Conservation (phyloP, 352 stramenopile species). For the Pseudoperonospora humuli region DNA sequence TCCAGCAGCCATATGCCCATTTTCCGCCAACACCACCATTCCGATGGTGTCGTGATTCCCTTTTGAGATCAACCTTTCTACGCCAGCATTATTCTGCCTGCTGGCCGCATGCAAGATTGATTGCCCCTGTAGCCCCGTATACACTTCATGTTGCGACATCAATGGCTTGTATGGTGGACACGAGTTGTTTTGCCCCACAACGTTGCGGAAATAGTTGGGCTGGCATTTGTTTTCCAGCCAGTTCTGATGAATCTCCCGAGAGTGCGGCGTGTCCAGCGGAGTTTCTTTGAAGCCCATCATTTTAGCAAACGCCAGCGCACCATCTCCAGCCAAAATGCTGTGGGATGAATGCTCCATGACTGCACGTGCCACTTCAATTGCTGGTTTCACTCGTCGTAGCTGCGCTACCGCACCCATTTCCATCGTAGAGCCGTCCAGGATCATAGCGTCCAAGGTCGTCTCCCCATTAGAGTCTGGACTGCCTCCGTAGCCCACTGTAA, state of each 20-base stretch:
- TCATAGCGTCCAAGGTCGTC: constrained; percentile 89
- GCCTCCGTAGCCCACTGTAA: constrained; percentile 83
- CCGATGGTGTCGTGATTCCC: constrained; percentile 89
- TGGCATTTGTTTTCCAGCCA: constrained; percentile 72
- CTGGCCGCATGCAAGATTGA: constrained; percentile 11
- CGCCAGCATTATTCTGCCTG: constrained; percentile 11
- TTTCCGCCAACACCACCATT: constrained; percentile 65
- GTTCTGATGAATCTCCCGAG: constrained; percentile 34
- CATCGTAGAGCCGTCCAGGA: constrained; percentile 81
- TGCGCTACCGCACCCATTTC: constrained; percentile 80
- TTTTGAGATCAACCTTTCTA: constrained; percentile 33
- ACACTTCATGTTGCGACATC: constrained; percentile 15
- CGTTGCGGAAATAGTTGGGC: constrained; percentile 87
- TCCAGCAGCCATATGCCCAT: constrained; percentile 67
- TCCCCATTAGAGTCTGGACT: constrained; percentile 82
- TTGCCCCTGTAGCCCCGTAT: constrained; percentile 9
- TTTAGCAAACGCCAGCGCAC: constrained; percentile 79
- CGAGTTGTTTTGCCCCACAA: constrained; percentile 48
- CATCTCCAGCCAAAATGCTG: constrained; percentile 81
- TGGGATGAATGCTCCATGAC: constrained; percentile 87
- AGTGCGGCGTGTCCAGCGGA: constrained; percentile 57
- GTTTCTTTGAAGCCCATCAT: constrained; percentile 88
- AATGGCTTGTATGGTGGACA: constrained; percentile 79
- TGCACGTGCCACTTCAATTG: constrained; percentile 72
- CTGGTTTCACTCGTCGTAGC: constrained; percentile 72